These are phyloP conservation scores for Speleostelium caveatum DNA, from an alignment of 78 protist species.

Conservation along the genomic window DNA sequence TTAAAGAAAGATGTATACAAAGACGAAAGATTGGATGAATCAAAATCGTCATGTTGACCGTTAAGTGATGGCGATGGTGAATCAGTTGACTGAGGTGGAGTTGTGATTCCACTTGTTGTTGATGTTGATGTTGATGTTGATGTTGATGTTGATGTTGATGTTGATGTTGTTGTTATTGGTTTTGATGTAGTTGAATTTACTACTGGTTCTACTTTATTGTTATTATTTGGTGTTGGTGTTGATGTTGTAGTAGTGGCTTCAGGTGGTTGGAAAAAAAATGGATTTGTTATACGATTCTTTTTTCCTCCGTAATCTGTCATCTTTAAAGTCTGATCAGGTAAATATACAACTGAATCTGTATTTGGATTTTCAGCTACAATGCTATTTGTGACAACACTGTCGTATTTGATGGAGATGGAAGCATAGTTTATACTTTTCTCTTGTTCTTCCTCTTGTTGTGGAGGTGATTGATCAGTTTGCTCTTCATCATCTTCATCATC, in stretches of 20 bases:
- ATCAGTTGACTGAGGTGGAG: not conserved
- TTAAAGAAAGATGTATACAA: slow-evolving; percentile 30
- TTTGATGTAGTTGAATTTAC: too few species aligned
- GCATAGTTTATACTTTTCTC: not conserved
- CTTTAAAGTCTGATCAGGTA: slow-evolving; percentile 6
- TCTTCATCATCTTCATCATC: slow-evolving; percentile 13
- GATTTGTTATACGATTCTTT: slow-evolving; percentile 29
- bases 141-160: not conserved
- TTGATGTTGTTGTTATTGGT: too few species aligned
- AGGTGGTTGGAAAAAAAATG: slow-evolving; percentile 64
- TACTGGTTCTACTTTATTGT: too few species aligned
- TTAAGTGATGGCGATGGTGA: not conserved
- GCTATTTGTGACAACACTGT: not conserved
- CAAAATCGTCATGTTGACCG: not conserved
- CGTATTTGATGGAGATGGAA: not conserved
- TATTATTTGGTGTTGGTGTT: too few species aligned
- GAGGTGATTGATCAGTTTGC: not conserved
- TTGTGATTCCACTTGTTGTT: not conserved
- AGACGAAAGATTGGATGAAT: not conserved
- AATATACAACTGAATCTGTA: slow-evolving; percentile 5
- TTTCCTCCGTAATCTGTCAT: slow-evolving; percentile 39
- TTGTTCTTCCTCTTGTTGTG: not conserved
- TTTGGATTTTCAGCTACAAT: not conserved
- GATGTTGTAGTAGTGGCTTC: not conserved
- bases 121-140: not conserved